Conservation (phyloP, 495 filamentous ascomycete genomes). For the Lophiotrema nucula region DNA sequence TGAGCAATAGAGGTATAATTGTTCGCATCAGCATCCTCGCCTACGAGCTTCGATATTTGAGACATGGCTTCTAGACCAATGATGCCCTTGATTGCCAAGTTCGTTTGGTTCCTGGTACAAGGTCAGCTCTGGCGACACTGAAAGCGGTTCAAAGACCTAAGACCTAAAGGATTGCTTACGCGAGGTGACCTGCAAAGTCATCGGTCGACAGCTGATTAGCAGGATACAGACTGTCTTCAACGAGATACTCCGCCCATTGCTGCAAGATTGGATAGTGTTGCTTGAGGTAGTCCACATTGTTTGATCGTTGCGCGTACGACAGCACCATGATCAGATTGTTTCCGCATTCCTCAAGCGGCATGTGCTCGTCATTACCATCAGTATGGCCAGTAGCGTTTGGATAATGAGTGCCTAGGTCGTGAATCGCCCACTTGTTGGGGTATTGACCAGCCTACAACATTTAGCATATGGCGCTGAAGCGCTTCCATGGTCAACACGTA, state of each 20-base stretch:
- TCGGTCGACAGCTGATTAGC: slow-evolving; percentile 41
- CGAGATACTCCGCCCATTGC: slow-evolving; percentile 40
- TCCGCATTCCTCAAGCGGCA: slow-evolving; percentile 44
- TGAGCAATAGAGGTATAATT: slow-evolving; percentile 38
- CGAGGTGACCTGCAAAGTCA: slow-evolving; percentile 39
- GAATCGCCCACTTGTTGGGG: slow-evolving; percentile 36
- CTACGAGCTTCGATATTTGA: slow-evolving; percentile 35
- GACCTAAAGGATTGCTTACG: too few species aligned
- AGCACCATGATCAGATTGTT: slow-evolving; percentile 44
- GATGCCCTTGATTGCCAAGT: slow-evolving; percentile 44
- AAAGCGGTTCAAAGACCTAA: too few species aligned
- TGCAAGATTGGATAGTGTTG: slow-evolving; percentile 38
- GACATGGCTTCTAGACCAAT: slow-evolving; percentile 43
- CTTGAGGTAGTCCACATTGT: slow-evolving; percentile 47
- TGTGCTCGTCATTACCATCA: slow-evolving; percentile 35
- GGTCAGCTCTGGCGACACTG: not conserved
- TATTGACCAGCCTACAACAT: slow-evolving; percentile 36
- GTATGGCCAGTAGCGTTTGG: slow-evolving; percentile 41
- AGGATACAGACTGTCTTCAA: slow-evolving; percentile 39
- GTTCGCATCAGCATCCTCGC: slow-evolving; percentile 30
- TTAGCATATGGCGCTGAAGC: too few species aligned
- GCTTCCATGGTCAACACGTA: too few species aligned
- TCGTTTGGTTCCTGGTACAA: slow-evolving; percentile 38
- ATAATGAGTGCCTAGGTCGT: slow-evolving; percentile 39
- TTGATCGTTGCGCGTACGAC: slow-evolving; percentile 51